A percentile compares a stretch with the other conserved stretches of the same genome.
Conservation (phyloP, 2,329 filamentous ascomycete genomes). For the Ophiostoma triangulosporum region DNA sequence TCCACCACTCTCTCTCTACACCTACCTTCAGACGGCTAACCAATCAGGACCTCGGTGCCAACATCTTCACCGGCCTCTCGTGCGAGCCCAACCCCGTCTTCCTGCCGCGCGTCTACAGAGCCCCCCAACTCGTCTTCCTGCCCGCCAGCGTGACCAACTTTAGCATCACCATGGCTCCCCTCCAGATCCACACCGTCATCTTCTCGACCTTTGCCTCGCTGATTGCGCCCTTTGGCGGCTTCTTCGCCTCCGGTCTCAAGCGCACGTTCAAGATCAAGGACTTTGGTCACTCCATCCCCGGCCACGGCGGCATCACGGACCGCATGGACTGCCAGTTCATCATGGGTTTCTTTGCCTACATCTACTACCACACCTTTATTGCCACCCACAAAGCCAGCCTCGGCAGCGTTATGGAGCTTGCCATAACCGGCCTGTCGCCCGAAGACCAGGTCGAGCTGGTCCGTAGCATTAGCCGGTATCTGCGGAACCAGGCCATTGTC, state of each 20-base stretch:
- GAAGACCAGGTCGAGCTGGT: slow-evolving; percentile 84
- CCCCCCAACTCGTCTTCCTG: slow-evolving; percentile 61
- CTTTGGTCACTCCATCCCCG: slow-evolving; percentile 95
- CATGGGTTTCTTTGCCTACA: slow-evolving; percentile 97
- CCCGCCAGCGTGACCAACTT: slow-evolving; percentile 38
- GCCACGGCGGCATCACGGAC: slow-evolving; percentile 95
- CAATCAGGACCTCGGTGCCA: slow-evolving; percentile 69
- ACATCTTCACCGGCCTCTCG: slow-evolving; percentile 77
- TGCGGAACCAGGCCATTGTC: slow-evolving; percentile 48
- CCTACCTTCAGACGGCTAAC: background rate
- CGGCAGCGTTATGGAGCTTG: slow-evolving; percentile 77
- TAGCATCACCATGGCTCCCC: slow-evolving; percentile 66
- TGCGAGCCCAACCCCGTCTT: slow-evolving; percentile 91
- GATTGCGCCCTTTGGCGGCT: slow-evolving; percentile 93
- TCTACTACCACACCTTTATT: slow-evolving; percentile 98
- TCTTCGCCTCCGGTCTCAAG: slow-evolving; percentile 96
- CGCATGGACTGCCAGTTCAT: slow-evolving; percentile 99
- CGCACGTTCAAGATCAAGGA: slow-evolving; percentile 99
- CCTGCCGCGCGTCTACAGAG: slow-evolving; percentile 57
- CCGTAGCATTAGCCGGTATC: slow-evolving; percentile 47
- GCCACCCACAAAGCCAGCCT: slow-evolving; percentile 75
- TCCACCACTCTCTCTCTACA: background rate
- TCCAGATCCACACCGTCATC: slow-evolving; percentile 84
- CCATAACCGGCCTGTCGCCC: slow-evolving; percentile 72
- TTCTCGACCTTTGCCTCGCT: slow-evolving; percentile 90